Percentiles rank a stretch among this genome's conserved stretches.
Evolutionary conservation across 768 basidiomycete genomes (phyloP).

Genomic region (Myochromella boudieri): DNA sequence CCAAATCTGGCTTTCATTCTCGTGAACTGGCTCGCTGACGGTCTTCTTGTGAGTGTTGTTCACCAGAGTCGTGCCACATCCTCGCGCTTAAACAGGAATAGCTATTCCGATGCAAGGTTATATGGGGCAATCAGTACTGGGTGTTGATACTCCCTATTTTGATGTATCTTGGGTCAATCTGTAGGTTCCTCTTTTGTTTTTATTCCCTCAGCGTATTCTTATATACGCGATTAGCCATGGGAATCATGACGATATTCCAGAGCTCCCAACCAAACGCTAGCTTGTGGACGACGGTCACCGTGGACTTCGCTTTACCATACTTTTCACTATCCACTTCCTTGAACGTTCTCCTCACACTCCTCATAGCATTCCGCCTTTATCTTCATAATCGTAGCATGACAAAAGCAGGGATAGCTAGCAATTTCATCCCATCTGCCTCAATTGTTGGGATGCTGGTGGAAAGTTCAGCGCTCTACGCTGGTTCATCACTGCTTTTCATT

Average conservation of each 20-base stretch:
- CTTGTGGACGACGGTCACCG: conserved; percentile 16
- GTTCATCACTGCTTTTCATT: conserved; percentile 26
- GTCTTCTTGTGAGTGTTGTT: not conserved
- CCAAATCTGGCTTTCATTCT: no score
- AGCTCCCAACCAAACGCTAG: conserved; percentile 7
- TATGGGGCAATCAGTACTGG: conserved; percentile 9
- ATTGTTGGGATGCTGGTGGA: conserved; percentile 34
- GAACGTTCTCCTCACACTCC: conserved; percentile 27
- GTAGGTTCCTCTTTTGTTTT: conserved; percentile 8
- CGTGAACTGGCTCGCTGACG: no score
- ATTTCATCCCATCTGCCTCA: conserved; percentile 18
- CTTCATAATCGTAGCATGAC: conserved; percentile 20
- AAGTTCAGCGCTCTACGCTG: conserved; percentile 27
- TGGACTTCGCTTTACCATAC: conserved; percentile 25
- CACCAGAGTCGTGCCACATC: no score
- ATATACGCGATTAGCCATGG: conserved; percentile 11
- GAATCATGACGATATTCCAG: conserved; percentile 15
- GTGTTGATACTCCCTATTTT: conserved; percentile 9
- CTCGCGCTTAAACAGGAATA: no score
- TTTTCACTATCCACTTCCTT: conserved; percentile 23
- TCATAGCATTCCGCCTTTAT: conserved; percentile 24
- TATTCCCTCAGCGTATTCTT: not conserved
- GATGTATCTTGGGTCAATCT: conserved; percentile 11
- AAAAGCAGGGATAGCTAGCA: not conserved
- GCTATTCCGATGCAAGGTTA: not conserved